Evolutionary conservation across 2,329 filamentous ascomycete genomes (phyloP).

Genomic region (Pyrenophora seminiperda): DNA sequence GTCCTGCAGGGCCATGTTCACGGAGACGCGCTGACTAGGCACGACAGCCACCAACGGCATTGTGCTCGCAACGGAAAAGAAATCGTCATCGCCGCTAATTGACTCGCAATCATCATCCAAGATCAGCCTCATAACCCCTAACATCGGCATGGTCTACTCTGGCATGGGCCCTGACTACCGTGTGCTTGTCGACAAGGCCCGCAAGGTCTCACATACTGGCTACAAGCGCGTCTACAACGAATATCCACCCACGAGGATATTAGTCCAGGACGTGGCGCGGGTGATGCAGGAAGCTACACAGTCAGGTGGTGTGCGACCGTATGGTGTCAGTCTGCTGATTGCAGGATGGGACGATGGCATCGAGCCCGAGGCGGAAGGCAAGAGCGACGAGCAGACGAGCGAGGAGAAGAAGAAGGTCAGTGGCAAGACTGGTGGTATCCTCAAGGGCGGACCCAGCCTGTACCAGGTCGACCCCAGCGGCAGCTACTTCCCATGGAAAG

Average conservation of each 20-base stretch:
- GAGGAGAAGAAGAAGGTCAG: conserved; percentile 71
- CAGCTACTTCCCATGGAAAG: conserved; percentile 99
- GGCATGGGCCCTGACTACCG: conserved; percentile 99
- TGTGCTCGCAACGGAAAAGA: conserved; percentile 98
- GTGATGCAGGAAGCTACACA: conserved; percentile 99
- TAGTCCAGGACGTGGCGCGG: conserved; percentile 95
- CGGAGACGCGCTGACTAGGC: conserved; percentile 8
- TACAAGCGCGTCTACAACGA: conserved; percentile 99
- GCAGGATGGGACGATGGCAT: conserved; percentile 98
- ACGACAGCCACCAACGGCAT: conserved; percentile 93
- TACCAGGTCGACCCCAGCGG: conserved; percentile 99
- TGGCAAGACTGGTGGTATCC: conserved; percentile 90
- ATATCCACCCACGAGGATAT: conserved; percentile 98
- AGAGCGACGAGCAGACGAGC: conserved; percentile 58
- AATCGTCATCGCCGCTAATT: conserved; percentile 95
- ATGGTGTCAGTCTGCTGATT: conserved; percentile 93
- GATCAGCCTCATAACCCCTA: conserved; percentile 95
- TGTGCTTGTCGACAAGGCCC: conserved; percentile 94
- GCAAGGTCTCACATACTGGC: conserved; percentile 95
- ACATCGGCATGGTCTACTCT: conserved; percentile 99
- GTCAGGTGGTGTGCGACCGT: conserved; percentile 94
- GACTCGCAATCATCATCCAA: conserved; percentile 94
- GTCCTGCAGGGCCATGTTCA: conserved; percentile 1
- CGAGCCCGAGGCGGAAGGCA: conserved; percentile 77
- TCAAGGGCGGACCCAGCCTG: conserved; percentile 94